A percentile compares a stretch with the other conserved stretches of the same genome.
Conservation (phyloP, 129 eudicot species). For the Saposhnikovia divaricata region DNA sequence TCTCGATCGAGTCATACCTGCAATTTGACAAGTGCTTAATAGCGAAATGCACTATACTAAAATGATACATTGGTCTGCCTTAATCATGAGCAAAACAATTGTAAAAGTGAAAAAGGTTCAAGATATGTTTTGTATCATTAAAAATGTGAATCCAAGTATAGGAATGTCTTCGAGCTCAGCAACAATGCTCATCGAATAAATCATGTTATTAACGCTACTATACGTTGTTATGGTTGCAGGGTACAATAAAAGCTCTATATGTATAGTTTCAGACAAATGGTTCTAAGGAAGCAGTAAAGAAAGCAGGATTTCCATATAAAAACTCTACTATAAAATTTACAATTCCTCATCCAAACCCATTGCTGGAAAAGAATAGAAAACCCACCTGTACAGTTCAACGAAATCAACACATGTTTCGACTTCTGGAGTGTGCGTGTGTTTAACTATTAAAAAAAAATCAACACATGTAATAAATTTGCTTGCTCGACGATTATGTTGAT, state of each 20-base stretch:
- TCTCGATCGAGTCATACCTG: constrained; percentile 87
- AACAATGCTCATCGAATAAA: background rate
- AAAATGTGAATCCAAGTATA: background rate
- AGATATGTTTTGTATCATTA: background rate
- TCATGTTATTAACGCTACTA: background rate
- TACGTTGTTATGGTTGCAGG: background rate
- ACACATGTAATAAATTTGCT: no score
- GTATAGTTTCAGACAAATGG: background rate
- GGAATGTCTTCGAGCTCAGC: background rate
- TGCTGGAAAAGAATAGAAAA: no score
- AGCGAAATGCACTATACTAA: background rate
- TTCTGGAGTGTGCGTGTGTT: no score
- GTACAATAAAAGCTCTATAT: background rate
- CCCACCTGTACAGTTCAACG: no score
- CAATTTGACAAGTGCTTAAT: constrained; percentile 8
- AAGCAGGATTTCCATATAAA: background rate
- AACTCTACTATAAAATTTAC: no score
- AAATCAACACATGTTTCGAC: no score
- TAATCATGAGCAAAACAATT: background rate
- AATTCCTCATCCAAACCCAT: no score
- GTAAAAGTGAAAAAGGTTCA: background rate
- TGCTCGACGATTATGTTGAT: no score
- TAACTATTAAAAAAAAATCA: no score
- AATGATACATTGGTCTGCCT: background rate
- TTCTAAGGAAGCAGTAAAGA: background rate